phyloP scores from a whole-genome alignment of 805 yeast genomes.

The Lipomyces spencermartinsiae region DNA sequence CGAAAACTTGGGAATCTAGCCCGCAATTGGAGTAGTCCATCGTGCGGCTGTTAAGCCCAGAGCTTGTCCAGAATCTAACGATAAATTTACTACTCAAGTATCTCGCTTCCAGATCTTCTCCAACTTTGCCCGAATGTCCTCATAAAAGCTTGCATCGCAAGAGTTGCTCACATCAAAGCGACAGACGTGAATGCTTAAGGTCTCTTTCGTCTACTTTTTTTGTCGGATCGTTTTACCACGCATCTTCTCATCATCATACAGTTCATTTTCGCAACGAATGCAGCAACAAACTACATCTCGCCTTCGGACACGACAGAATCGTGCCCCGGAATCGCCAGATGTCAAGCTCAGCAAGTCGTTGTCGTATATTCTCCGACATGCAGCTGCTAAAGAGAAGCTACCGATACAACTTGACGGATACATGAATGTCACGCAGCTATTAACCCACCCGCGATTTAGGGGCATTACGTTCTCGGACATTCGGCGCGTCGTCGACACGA shows the following conservation, averaged over 20 bases:
- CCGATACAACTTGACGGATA: slow-evolving; percentile 72
- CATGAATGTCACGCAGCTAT: slow-evolving; percentile 58
- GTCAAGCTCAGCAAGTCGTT: slow-evolving; percentile 67
- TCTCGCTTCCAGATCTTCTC: background rate
- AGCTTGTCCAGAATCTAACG: too few relatives aligned
- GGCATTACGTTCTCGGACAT: slow-evolving; percentile 66
- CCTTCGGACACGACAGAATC: background rate
- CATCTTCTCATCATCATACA: background rate
- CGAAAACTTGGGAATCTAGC: too few relatives aligned
- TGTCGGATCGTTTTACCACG: background rate
- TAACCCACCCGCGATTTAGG: slow-evolving; percentile 64
- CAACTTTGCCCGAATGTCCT: background rate
- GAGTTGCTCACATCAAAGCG: background rate
- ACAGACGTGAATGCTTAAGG: background rate
- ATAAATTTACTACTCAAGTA: background rate
- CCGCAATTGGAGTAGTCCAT: too few relatives aligned
- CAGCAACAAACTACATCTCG: background rate
- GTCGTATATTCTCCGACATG: slow-evolving; percentile 83
- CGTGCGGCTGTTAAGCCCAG: background rate
- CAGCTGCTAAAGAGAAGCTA: slow-evolving; percentile 72
- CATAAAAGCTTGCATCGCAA: background rate
- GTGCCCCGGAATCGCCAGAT: slow-evolving; percentile 15
- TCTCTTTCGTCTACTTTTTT: background rate
- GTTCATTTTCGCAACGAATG: background rate
- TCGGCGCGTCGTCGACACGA: slow-evolving; percentile 61